Evolutionary conservation across 2,329 filamentous ascomycete genomes (phyloP).

Genomic region (Claviceps monticola): DNA sequence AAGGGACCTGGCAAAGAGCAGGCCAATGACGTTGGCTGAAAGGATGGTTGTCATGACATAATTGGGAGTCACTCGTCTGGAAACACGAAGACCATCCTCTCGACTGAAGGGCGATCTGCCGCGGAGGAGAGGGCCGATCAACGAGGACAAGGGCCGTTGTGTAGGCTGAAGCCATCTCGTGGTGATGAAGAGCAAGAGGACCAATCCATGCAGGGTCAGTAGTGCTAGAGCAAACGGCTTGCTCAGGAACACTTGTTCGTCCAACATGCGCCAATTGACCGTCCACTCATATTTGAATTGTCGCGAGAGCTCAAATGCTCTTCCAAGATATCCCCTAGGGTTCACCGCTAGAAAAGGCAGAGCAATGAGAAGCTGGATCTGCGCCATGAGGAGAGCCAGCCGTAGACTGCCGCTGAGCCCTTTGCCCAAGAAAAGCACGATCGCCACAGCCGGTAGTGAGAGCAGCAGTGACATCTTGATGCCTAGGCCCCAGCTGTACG

Average conservation of each 20-base stretch:
- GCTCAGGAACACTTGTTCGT: conserved; percentile 64
- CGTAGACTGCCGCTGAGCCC: conserved; percentile 53
- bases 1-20: conserved; percentile 74
- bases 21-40: conserved; percentile 61
- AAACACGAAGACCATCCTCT: conserved; percentile 42
- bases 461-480: conserved; percentile 91
- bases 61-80: conserved; percentile 47
- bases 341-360: conserved; percentile 57
- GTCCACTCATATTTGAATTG: conserved; percentile 97
- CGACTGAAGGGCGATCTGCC: conserved; percentile 30
- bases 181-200: conserved; percentile 53
- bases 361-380: conserved; percentile 58
- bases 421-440: conserved; percentile 60
- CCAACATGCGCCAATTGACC: conserved; percentile 95
- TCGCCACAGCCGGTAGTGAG: conserved; percentile 64
- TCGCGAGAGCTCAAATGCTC: conserved; percentile 82
- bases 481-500: conserved; percentile 70
- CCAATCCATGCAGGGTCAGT: conserved; percentile 47
- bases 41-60: conserved; percentile 69
- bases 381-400: conserved; percentile 56
- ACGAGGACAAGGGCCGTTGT: conserved; percentile 38
- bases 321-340: conserved; percentile 56
- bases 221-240: conserved; percentile 53
- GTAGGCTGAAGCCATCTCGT: conserved; percentile 62
- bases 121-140: conserved; percentile 32